These are phyloP conservation scores for Angophora floribunda DNA, from an alignment of 345 rosid genomes.

Conservation along the genomic window DNA sequence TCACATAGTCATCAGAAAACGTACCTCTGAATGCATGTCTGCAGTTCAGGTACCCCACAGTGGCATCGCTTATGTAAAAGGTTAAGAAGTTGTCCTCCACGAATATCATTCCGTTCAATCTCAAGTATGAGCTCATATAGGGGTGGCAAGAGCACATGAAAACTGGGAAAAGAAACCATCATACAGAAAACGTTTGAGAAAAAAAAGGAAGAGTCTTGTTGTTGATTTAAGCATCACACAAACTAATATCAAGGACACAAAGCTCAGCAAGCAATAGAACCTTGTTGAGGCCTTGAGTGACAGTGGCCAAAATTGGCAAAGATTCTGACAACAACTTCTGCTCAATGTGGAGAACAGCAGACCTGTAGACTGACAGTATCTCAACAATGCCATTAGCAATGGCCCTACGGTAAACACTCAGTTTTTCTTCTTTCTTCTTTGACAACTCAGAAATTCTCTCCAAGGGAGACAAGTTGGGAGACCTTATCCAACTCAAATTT, in stretches of 20 bases:
- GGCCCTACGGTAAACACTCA: slow-evolving; percentile 77
- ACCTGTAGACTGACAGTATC: slow-evolving; percentile 73
- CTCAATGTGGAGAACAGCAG: slow-evolving; percentile 88
- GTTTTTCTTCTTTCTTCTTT: slow-evolving; percentile 17
- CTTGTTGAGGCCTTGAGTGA: slow-evolving; percentile 92
- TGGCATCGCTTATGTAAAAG: slow-evolving; percentile 82
- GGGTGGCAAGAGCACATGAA: slow-evolving; percentile 81
- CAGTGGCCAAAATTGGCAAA: slow-evolving; percentile 69
- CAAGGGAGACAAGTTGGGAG: slow-evolving; percentile 37
- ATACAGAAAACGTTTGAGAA: neutral
- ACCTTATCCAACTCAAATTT: slow-evolving; percentile 80
- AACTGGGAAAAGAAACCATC: slow-evolving; percentile 32
- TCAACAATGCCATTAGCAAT: slow-evolving; percentile 92
- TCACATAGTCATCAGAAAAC: neutral
- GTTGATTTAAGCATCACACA: neutral
- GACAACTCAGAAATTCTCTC: slow-evolving; percentile 39
- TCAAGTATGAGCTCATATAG: slow-evolving; percentile 78
- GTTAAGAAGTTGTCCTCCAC: slow-evolving; percentile 88
- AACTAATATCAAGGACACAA: neutral
- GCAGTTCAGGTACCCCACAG: slow-evolving; percentile 95
- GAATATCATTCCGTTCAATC: slow-evolving; percentile 84
- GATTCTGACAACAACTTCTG: slow-evolving; percentile 74
- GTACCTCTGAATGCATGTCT: slow-evolving; percentile 91
- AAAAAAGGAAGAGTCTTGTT: neutral
- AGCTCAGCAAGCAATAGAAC: slow-evolving; percentile 12